Percentiles rank a stretch among this genome's conserved stretches.
Evolutionary conservation across 2,329 filamentous ascomycete species (phyloP).

Genomic region (Fusarium sulawesiense): DNA sequence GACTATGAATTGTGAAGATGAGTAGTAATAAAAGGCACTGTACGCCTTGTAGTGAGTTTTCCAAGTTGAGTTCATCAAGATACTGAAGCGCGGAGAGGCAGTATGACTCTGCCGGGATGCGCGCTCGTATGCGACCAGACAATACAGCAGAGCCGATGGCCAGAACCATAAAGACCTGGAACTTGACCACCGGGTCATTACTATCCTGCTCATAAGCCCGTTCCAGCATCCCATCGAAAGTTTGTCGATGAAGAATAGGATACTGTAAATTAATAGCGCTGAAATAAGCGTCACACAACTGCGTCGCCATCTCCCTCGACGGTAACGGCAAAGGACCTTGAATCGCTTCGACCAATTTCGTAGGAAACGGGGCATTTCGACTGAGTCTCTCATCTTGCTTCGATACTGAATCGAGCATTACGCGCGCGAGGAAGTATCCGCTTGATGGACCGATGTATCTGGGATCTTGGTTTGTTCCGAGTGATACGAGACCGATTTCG

Average conservation of each 20-base stretch:
- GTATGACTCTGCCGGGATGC: slow-evolving; percentile 61
- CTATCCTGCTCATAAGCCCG: slow-evolving; percentile 50
- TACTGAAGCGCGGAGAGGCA: slow-evolving; percentile 60
- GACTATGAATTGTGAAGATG: slow-evolving; percentile 63
- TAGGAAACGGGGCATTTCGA: slow-evolving; percentile 36
- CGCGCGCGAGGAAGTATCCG: slow-evolving; percentile 63
- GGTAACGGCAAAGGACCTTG: slow-evolving; percentile 50
- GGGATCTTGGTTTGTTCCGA: slow-evolving; percentile 59
- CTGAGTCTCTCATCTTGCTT: slow-evolving; percentile 34
- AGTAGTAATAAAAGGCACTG: slow-evolving; percentile 61
- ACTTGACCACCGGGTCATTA: slow-evolving; percentile 50
- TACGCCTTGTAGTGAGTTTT: slow-evolving; percentile 61
- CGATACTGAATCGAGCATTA: slow-evolving; percentile 57
- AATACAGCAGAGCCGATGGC: slow-evolving; percentile 61
- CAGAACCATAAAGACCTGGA: slow-evolving; percentile 65
- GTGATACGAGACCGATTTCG: slow-evolving; percentile 64
- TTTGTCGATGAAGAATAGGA: slow-evolving; percentile 60
- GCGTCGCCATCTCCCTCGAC: slow-evolving; percentile 50
- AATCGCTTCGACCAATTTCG: slow-evolving; percentile 49
- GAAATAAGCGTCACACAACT: slow-evolving; percentile 61
- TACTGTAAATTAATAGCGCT: slow-evolving; percentile 60
- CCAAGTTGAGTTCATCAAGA: slow-evolving; percentile 59
- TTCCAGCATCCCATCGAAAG: slow-evolving; percentile 55
- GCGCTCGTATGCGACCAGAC: slow-evolving; percentile 56
- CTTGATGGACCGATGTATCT: slow-evolving; percentile 67